phyloP scores from a whole-genome alignment of 2,329 filamentous ascomycete species.

The Arthrocladium fulminans region DNA sequence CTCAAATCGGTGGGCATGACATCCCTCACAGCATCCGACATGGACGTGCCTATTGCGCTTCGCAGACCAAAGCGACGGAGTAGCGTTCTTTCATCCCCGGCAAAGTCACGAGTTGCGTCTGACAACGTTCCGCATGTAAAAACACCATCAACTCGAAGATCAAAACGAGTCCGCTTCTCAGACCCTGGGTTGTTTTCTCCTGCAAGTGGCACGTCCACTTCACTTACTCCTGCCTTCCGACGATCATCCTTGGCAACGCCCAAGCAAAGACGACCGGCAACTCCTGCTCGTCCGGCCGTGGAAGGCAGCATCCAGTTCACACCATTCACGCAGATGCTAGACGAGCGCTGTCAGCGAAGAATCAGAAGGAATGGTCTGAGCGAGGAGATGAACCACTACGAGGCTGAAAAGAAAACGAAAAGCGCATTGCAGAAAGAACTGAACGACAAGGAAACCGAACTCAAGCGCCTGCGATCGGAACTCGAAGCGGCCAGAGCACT shows the following conservation, averaged over 20 bases:
- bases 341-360: conserved; percentile 34
- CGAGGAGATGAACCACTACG: conserved; percentile 37
- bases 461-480: conserved; percentile 24
- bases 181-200: conserved; percentile 29
- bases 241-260: conserved; percentile 31
- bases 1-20: background rate
- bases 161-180: conserved; percentile 40
- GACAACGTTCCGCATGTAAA: conserved; percentile 3
- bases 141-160: conserved; percentile 20
- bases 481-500: conserved; percentile 18
- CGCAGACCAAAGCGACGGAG: conserved; percentile 17
- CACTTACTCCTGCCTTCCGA: conserved; percentile 37
- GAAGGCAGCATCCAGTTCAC: conserved; percentile 36
- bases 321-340: conserved; percentile 36
- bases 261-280: conserved; percentile 17
- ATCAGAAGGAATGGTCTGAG: conserved; percentile 38
- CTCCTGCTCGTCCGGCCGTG: conserved; percentile 24
- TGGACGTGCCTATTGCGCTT: conserved; percentile 9
- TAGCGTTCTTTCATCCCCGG: conserved; percentile 18
- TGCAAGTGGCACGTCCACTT: conserved; percentile 27
- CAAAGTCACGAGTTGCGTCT: conserved; percentile 11
- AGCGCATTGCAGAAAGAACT: conserved; percentile 22
- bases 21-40: background rate
- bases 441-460: conserved; percentile 25
- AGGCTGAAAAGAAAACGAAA: conserved; percentile 31